Conservation (phyloP, 176 grass and related monocot genomes). For the Oropetium thomaeum region DNA sequence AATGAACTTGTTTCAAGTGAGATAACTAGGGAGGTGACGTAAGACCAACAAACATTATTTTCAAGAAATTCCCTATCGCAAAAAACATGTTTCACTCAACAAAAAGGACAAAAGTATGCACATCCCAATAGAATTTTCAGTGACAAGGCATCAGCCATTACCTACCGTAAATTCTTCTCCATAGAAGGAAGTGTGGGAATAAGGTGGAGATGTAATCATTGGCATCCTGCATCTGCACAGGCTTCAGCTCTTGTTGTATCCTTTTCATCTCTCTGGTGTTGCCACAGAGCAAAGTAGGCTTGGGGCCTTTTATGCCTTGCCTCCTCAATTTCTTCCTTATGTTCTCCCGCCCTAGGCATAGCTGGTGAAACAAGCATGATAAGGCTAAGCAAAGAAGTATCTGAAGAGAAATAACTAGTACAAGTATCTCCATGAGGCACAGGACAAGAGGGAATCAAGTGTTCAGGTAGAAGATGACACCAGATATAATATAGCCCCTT, state of each 20-base stretch:
- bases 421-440: slow-evolving; percentile 24
- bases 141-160: slow-evolving; percentile 13
- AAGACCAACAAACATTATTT: too few species aligned
- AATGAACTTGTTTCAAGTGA: too few species aligned
- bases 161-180: slow-evolving; percentile 67
- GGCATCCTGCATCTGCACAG: slow-evolving; percentile 4
- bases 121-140: not conserved
- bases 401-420: slow-evolving; percentile 1
- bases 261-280: slow-evolving; percentile 70
- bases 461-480: not conserved
- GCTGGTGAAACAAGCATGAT: slow-evolving; percentile 39
- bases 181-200: slow-evolving; percentile 58
- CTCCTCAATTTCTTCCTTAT: slow-evolving; percentile 54
- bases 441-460: slow-evolving; percentile 5
- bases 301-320: slow-evolving; percentile 70
- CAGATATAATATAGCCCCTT: not conserved
- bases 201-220: slow-evolving; percentile 44
- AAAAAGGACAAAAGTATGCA: not conserved
- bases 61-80: too few species aligned
- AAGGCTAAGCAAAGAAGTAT: slow-evolving; percentile 26
- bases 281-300: slow-evolving; percentile 54
- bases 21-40: too few species aligned
- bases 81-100: too few species aligned
- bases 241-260: slow-evolving; percentile 37
- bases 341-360: slow-evolving; percentile 38